A percentile compares a stretch with the other conserved stretches of the same genome.
Conservation (phyloP, 768 basidiomycete genomes). For the Rhizopogon roseolus region DNA sequence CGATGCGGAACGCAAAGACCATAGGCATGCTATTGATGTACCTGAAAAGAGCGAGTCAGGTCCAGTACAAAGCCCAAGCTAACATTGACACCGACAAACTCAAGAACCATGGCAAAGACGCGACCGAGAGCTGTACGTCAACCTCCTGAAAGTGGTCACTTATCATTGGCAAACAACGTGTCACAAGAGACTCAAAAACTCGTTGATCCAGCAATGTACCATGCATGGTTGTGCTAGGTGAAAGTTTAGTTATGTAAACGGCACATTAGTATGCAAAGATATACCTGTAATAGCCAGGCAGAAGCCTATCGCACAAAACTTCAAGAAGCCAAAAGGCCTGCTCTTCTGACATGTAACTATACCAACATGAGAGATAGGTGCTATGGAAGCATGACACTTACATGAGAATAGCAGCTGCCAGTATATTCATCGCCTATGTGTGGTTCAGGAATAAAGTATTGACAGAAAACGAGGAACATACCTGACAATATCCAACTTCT, state of each 20-base stretch:
- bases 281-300: slow-evolving; percentile 97
- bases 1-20: slow-evolving; percentile 96
- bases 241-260: slow-evolving; percentile 2
- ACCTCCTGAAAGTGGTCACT: slow-evolving; percentile 88
- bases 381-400: slow-evolving; percentile 28
- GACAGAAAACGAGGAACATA: slow-evolving; percentile 19
- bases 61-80: background rate
- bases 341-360: slow-evolving; percentile 97
- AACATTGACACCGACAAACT: slow-evolving; percentile 65
- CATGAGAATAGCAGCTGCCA: slow-evolving; percentile 94
- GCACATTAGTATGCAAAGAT: slow-evolving; percentile 15
- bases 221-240: slow-evolving; percentile 88
- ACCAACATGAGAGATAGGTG: slow-evolving; percentile 5
- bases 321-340: slow-evolving; percentile 97
- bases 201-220: slow-evolving; percentile 98
- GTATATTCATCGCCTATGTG: slow-evolving; percentile 90
- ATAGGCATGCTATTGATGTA: slow-evolving; percentile 95
- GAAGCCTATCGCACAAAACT: slow-evolving; percentile 87
- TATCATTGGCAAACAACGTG: slow-evolving; percentile 85
- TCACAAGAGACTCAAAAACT: slow-evolving; percentile 93
- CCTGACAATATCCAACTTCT: slow-evolving; percentile 92
- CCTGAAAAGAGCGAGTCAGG: slow-evolving; percentile 29
- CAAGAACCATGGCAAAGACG: slow-evolving; percentile 96
- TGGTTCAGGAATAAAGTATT: background rate
- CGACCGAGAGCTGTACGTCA: slow-evolving; percentile 95